Evolutionary conservation across 148 eudicot species (phyloP).

Genomic region (Rhododendron ferrugineum): DNA sequence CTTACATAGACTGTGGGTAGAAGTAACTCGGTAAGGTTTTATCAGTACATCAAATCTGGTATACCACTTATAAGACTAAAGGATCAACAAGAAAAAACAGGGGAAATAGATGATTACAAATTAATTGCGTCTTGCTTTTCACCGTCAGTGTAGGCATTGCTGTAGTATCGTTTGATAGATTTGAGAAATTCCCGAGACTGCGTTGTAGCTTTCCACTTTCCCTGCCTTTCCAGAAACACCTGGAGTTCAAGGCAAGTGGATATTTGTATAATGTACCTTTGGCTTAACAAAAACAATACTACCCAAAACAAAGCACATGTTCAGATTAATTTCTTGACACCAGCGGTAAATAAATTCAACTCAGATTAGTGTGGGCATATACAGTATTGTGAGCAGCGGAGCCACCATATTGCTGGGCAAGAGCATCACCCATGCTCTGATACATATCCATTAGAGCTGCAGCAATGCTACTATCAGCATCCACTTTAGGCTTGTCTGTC

Average conservation of each 20-base stretch:
- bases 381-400: constrained; percentile 98
- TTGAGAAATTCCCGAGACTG: constrained; percentile 93
- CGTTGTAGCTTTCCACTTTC: constrained; percentile 99
- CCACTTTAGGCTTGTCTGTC: constrained; percentile 77
- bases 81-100: constrained; percentile 2
- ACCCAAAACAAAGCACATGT: not conserved
- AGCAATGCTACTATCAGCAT: constrained; percentile 86
- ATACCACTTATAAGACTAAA: not conserved
- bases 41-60: not conserved
- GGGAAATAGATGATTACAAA: constrained; percentile 40
- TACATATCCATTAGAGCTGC: constrained; percentile 95
- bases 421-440: constrained; percentile 98
- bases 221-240: constrained; percentile 96
- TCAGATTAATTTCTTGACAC: not conserved
- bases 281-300: not conserved
- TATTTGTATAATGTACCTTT: not conserved
- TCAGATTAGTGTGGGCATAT: constrained; percentile 15
- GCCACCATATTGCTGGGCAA: constrained; percentile 99
- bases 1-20: too few relatives aligned
- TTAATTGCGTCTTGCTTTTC: constrained; percentile 99
- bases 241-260: constrained; percentile 16
- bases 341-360: not conserved
- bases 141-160: constrained; percentile 97
- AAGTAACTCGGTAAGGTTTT: not conserved
- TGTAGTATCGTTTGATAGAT: constrained; percentile 95